A percentile compares a stretch with the other conserved stretches of the same genome.
These are phyloP conservation scores for Phyllosticta capitalensis DNA, from an alignment of 2,329 filamentous ascomycete species.

Conservation along the genomic window DNA sequence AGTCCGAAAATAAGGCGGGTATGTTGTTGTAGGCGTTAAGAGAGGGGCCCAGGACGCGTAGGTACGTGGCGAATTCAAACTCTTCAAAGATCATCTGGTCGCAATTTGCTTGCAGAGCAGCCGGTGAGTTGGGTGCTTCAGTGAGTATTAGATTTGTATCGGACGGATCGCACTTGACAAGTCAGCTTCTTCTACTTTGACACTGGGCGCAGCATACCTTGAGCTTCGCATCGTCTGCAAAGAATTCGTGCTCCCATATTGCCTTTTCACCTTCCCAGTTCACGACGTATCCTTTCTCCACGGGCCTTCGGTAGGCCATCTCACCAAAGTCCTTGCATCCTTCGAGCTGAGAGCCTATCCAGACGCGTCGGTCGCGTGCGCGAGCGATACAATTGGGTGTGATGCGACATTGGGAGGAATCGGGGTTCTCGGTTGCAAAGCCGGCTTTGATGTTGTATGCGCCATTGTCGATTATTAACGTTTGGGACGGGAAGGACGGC, in stretches of 20 bases:
- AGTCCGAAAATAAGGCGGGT: conserved; percentile 56
- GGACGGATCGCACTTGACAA: conserved; percentile 56
- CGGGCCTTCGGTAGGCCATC: conserved; percentile 73
- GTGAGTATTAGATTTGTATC: conserved; percentile 78
- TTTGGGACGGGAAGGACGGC: conserved; percentile 27
- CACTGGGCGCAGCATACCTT: conserved; percentile 30
- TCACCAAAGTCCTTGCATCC: conserved; percentile 84
- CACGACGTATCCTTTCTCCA: conserved; percentile 90
- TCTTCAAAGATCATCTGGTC: conserved; percentile 98
- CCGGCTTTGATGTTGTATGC: conserved; percentile 87
- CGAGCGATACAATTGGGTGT: conserved; percentile 87
- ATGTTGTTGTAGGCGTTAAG: conserved; percentile 79
- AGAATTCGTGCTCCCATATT: conserved; percentile 87
- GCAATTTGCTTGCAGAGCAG: conserved; percentile 74
- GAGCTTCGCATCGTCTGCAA: conserved; percentile 56
- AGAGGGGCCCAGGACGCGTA: conserved; percentile 60
- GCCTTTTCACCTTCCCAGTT: conserved; percentile 96
- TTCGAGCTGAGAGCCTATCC: conserved; percentile 69
- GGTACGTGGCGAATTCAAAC: conserved; percentile 84
- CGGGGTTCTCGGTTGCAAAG: conserved; percentile 40
- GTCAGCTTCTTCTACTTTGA: conserved; percentile 14
- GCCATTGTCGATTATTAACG: conserved; percentile 89
- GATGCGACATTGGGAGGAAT: conserved; percentile 49
- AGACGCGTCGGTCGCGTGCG: conserved; percentile 62
- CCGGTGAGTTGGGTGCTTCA: conserved; percentile 76